phyloP scores from a whole-genome alignment of 1,139 yeast genomes.

The Candida anutae region DNA sequence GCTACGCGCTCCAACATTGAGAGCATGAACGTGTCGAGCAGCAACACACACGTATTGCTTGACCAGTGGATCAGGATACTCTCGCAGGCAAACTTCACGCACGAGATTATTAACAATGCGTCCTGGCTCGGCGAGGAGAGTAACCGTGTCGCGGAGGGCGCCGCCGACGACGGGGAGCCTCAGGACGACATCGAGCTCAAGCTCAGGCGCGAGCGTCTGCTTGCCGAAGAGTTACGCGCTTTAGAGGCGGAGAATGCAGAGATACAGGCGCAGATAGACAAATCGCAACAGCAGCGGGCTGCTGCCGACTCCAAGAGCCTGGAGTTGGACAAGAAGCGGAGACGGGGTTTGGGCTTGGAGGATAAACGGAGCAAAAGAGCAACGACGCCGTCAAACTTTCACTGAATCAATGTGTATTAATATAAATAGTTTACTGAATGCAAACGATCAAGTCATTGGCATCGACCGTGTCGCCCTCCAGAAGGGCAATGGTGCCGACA shows the following conservation, averaged over 20 bases:
- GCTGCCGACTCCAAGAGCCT: slow-evolving; percentile 8
- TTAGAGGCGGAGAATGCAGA: slow-evolving; percentile 22
- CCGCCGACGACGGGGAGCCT: slow-evolving; percentile 10
- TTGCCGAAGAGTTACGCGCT: slow-evolving; percentile 17
- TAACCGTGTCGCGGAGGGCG: slow-evolving; percentile 7
- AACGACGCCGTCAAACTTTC: slow-evolving; percentile 1
- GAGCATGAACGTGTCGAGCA: slow-evolving; percentile 25
- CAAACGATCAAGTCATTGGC: slow-evolving; percentile 71
- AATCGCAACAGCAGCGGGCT: slow-evolving; percentile 15
- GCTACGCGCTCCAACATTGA: slow-evolving; percentile 20
- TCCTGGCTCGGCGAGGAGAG: slow-evolving; percentile 24
- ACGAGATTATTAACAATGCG: slow-evolving; percentile 24
- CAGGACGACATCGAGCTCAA: slow-evolving; percentile 14
- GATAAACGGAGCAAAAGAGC: background rate
- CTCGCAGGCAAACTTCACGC: slow-evolving; percentile 39
- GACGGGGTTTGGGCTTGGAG: slow-evolving; percentile 18
- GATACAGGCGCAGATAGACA: slow-evolving; percentile 18
- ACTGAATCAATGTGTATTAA: slow-evolving; percentile 1
- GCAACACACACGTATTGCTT: slow-evolving; percentile 29
- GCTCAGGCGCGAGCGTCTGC: slow-evolving; percentile 14
- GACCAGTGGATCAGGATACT: slow-evolving; percentile 41
- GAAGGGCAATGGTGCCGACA: slow-evolving; percentile 66
- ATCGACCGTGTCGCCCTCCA: slow-evolving; percentile 92
- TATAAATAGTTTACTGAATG: slow-evolving; percentile 10
- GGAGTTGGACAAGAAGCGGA: slow-evolving; percentile 13